Conservation (phyloP, 2,329 filamentous ascomycete species). For the Trichothecium roseum region DNA sequence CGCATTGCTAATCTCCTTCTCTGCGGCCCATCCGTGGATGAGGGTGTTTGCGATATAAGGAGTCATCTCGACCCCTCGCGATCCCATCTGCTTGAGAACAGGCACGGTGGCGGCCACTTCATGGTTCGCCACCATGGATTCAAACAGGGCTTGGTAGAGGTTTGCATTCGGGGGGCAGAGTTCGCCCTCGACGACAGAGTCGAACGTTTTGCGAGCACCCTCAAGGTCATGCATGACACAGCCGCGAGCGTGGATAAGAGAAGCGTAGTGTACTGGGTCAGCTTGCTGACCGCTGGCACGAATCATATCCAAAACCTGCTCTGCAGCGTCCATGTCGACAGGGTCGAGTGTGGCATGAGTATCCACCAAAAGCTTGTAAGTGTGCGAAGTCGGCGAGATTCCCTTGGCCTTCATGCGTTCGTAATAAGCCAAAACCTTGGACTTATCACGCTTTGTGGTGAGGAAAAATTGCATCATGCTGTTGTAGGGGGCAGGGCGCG, state of each 20-base stretch:
- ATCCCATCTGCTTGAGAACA: slow-evolving; percentile 66
- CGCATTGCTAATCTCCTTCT: slow-evolving; percentile 70
- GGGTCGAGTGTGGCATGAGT: slow-evolving; percentile 91
- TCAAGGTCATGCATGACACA: slow-evolving; percentile 88
- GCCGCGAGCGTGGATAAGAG: slow-evolving; percentile 89
- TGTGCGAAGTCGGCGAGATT: slow-evolving; percentile 88
- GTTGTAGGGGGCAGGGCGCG: slow-evolving; percentile 93
- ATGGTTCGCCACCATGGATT: slow-evolving; percentile 94
- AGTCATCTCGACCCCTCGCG: slow-evolving; percentile 70
- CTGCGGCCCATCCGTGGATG: slow-evolving; percentile 90
- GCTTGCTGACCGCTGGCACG: slow-evolving; percentile 62
- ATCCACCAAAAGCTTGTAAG: slow-evolving; percentile 94
- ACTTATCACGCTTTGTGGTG: slow-evolving; percentile 90
- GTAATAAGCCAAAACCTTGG: slow-evolving; percentile 89
- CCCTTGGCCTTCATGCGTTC: slow-evolving; percentile 82
- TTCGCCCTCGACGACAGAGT: slow-evolving; percentile 60
- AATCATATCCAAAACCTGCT: slow-evolving; percentile 72
- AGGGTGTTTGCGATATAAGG: slow-evolving; percentile 97
- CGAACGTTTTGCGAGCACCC: slow-evolving; percentile 72
- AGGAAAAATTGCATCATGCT: slow-evolving; percentile 99
- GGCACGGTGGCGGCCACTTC: slow-evolving; percentile 65
- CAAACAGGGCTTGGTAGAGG: slow-evolving; percentile 93
- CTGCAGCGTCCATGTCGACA: slow-evolving; percentile 76
- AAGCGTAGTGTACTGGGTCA: slow-evolving; percentile 91
- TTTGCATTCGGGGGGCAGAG: slow-evolving; percentile 67